Evolutionary conservation across 176 grass and related monocot genomes (phyloP).

Genomic region (Oryza rufipogon): DNA sequence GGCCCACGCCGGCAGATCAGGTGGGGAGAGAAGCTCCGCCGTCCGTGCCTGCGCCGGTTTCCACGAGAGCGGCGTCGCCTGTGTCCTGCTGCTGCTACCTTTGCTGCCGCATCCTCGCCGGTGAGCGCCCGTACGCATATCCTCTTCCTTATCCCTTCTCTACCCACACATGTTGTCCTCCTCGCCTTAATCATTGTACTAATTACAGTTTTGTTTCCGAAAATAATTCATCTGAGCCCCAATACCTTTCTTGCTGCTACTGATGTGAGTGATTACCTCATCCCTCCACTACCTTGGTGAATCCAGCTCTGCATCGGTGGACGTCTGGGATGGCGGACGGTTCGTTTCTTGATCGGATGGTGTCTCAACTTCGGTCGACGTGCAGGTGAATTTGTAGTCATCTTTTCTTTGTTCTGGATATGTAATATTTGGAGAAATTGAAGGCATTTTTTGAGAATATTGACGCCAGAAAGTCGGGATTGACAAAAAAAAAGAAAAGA

Average conservation of each 20-base stretch:
- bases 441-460: neutral
- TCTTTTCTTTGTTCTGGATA: neutral
- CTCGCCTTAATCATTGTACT: too few species aligned
- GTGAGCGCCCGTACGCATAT: too few species aligned
- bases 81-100: too few species aligned
- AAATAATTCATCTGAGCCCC: too few species aligned
- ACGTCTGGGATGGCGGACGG: conserved; percentile 40
- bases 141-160: too few species aligned
- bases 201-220: too few species aligned
- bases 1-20: too few species aligned
- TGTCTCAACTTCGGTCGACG: conserved; percentile 66
- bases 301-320: neutral
- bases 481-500: neutral
- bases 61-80: too few species aligned
- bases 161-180: too few species aligned
- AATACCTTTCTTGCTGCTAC: neutral
- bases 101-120: too few species aligned
- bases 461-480: neutral
- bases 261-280: neutral
- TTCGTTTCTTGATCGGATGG: conserved; percentile 76
- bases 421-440: neutral
- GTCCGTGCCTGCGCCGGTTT: too few species aligned
- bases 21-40: too few species aligned
- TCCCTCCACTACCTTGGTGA: neutral
- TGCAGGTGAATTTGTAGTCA: conserved; percentile 58